Conservation (phyloP, 2,329 filamentous ascomycete genomes). For the Clarireedia homoeocarpa region DNA sequence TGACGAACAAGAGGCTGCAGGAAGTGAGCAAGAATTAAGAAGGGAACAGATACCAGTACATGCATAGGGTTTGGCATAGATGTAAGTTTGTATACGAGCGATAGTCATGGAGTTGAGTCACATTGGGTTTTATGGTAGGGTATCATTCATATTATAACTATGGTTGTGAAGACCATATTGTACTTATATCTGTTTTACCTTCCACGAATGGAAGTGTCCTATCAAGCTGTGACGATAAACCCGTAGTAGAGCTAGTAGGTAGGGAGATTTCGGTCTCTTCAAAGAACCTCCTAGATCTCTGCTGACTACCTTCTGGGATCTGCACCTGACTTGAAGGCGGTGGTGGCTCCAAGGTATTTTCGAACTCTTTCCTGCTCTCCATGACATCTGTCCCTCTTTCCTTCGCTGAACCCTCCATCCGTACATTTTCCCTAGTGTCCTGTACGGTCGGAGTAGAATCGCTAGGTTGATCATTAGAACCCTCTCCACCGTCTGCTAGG, state of each 20-base stretch:
- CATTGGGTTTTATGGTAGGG: not conserved
- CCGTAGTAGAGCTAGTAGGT: not conserved
- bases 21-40: constrained; percentile 13
- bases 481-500: not conserved
- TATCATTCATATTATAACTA: not conserved
- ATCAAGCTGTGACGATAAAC: not conserved
- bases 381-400: not conserved
- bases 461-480: not conserved
- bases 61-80: not conserved
- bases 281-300: not conserved
- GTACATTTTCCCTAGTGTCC: not conserved
- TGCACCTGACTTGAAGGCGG: not conserved
- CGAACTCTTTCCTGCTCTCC: not conserved
- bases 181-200: not conserved
- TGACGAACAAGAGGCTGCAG: constrained; percentile 1
- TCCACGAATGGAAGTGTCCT: not conserved
- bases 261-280: not conserved
- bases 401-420: not conserved
- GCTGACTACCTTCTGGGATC: not conserved
- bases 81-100: not conserved
- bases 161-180: not conserved
- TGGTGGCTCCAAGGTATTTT: too few relatives aligned
- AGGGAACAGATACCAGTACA: constrained; percentile 11
- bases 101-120: not conserved
- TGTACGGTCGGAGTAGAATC: too few relatives aligned